Base-by-base conservation (phyloP, 225 moss, liverwort and hornwort species). In the Anthoceros angustus region DNA sequence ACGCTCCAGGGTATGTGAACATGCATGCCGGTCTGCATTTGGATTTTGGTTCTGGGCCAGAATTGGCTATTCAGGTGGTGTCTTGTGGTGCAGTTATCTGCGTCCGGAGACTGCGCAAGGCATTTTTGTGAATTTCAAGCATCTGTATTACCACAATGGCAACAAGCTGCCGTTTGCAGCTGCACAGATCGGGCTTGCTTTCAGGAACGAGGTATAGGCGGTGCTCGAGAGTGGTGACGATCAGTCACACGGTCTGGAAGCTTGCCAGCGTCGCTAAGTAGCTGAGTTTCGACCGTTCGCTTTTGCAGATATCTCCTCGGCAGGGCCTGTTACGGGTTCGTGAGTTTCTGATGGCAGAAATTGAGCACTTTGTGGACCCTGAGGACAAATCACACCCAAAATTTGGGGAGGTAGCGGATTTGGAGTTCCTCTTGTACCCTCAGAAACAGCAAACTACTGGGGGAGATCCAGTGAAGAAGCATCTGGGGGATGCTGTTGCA, bases 91-190 rank as follows among this genome's bases (percentile, higher is more conserved):
- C 75, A 94, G 93, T 40, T 90, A 88, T 70, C 69, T 98, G 76
- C 85, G 95, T 67, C 95, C 95, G 61, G 95, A 98, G 79, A 98
- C 88, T 32, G 88, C 91, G 9, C 95, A 98, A 81, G 95, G 95
- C 67, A 91, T 91, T 65, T 98, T 98, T 75, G 84, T 89, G 62
- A 92, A 98, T 63, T 98, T 98, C 42, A 75, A 39, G 50, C 69
- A 81, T 39, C 78, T 98, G 0, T 98, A 92, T 61, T 76, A 84
- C 12, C 85, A 87, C 72, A 89, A 77, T 71, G 95, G 95, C 67
- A 75, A 75, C 8, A 86, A 80, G 77, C 78, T 98, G 72, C 95
- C 95, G 3, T 98, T 98, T 70, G 95, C 91, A 26, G 95, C 91
- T 63, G 88, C 91, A 73, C 95, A 98, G 74, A 98, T 98, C 76